phyloP scores from a whole-genome alignment of 169 alveolate genomes.

The Eimeria falciformis region DNA sequence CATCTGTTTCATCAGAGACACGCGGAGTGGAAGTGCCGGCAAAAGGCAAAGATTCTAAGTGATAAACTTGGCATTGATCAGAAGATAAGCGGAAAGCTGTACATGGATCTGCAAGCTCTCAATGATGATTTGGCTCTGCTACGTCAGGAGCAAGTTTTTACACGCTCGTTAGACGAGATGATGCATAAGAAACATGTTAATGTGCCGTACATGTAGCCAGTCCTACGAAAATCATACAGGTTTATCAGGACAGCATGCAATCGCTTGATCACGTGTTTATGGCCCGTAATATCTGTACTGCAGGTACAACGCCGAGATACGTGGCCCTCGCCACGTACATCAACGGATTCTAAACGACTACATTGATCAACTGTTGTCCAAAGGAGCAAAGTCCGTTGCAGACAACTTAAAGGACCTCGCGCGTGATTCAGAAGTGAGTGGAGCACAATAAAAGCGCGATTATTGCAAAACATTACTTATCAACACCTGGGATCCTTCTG shows the following conservation, averaged over 20 bases:
- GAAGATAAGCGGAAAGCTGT: slow-evolving; percentile 63
- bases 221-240: too few relatives aligned
- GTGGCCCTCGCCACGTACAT: slow-evolving; percentile 73
- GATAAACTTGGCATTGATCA: slow-evolving; percentile 67
- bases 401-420: slow-evolving; percentile 63
- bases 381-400: slow-evolving; percentile 65
- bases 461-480: too few relatives aligned
- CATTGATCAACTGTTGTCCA: slow-evolving; percentile 71
- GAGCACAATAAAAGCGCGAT: too few relatives aligned
- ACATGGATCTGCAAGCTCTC: slow-evolving; percentile 70
- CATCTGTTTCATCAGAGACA: slow-evolving; percentile 62
- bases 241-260: not conserved
- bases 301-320: slow-evolving; percentile 69
- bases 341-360: slow-evolving; percentile 55
- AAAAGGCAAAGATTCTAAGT: slow-evolving; percentile 26
- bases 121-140: slow-evolving; percentile 67
- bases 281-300: not conserved
- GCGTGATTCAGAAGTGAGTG: slow-evolving; percentile 58
- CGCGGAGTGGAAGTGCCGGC: slow-evolving; percentile 76
- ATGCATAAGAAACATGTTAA: not conserved
- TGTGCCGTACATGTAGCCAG: not conserved
- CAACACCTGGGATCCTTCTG: too few relatives aligned
- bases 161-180: not conserved
- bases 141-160: slow-evolving; percentile 63
- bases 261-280: too few relatives aligned